phyloP scores from a whole-genome alignment of 1,284 basidiomycete species.

The Cutaneotrichosporon sp. region DNA sequence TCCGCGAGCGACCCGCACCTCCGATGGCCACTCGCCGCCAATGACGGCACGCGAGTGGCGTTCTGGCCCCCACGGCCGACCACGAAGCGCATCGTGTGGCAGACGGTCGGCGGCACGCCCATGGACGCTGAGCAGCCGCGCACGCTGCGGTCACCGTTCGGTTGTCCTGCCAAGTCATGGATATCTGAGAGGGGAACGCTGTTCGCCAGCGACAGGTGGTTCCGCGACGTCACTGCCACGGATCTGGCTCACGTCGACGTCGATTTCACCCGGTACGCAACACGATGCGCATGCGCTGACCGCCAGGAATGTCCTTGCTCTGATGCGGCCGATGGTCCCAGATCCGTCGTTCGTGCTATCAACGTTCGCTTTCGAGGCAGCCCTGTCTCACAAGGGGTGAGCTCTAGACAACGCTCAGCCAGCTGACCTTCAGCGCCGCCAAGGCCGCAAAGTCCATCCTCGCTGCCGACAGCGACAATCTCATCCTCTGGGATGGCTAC shows the following conservation, averaged over 20 bases:
- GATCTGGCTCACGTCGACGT: conserved; percentile 43
- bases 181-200: conserved; percentile 28
- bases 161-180: conserved; percentile 42
- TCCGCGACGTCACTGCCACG: conserved; percentile 36
- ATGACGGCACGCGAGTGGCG: conserved; percentile 32
- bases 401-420: conserved; percentile 4
- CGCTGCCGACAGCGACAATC: conserved; percentile 64
- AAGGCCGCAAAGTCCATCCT: conserved; percentile 74
- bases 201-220: conserved; percentile 44
- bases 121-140: conserved; percentile 48
- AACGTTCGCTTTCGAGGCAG: conserved; percentile 49
- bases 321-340: conserved; percentile 36
- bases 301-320: conserved; percentile 35
- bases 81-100: conserved; percentile 32
- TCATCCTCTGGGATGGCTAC: conserved; percentile 76
- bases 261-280: conserved; percentile 37
- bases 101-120: conserved; percentile 50
- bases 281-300: neutral
- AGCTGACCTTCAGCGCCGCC: neutral
- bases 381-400: conserved; percentile 40
- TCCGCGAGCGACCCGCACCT: conserved; percentile 53
- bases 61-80: conserved; percentile 35
- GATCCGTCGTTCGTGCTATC: conserved; percentile 52
- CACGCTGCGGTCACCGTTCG: conserved; percentile 30
- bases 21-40: conserved; percentile 29